These are phyloP conservation scores for Limtongia smithiae DNA, from an alignment of 805 yeast genomes.

Conservation along the genomic window DNA sequence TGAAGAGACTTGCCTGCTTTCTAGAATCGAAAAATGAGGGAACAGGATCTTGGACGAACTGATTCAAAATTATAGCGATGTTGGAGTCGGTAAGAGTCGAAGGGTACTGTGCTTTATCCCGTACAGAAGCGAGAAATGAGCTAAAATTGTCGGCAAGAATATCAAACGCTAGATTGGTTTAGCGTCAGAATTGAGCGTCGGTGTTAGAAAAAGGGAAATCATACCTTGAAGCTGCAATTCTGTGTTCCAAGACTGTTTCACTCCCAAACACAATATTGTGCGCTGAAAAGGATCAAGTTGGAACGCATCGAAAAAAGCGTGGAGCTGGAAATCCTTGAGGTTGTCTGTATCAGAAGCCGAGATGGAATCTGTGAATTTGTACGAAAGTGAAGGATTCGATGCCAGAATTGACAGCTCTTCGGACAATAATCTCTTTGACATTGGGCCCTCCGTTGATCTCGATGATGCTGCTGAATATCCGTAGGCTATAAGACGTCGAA, in stretches of 20 bases:
- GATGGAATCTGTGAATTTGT: slow-evolving; percentile 20
- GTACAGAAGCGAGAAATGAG: slow-evolving; percentile 4
- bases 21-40: slow-evolving; percentile 13
- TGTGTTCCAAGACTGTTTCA: slow-evolving; percentile 15
- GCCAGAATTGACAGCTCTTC: slow-evolving; percentile 22
- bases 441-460: slow-evolving; percentile 32
- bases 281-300: slow-evolving; percentile 32
- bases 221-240: slow-evolving; percentile 19
- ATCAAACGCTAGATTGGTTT: slow-evolving; percentile 9
- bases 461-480: slow-evolving; percentile 15
- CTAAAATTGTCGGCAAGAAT: slow-evolving; percentile 13
- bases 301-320: slow-evolving; percentile 36
- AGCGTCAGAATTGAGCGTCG: not conserved
- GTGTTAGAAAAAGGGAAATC: not conserved
- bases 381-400: slow-evolving; percentile 16
- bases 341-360: slow-evolving; percentile 29
- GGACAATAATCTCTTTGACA: slow-evolving; percentile 27
- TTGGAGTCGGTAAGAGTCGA: slow-evolving; percentile 7
- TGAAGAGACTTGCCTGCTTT: slow-evolving; percentile 2
- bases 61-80: slow-evolving; percentile 3
- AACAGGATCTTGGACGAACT: slow-evolving; percentile 9
- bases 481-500: slow-evolving; percentile 35
- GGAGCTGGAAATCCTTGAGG: slow-evolving; percentile 35
- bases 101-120: slow-evolving; percentile 7
- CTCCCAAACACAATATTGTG: slow-evolving; percentile 27